Percentiles rank a stretch among this genome's conserved stretches.
Evolutionary conservation across 345 rosid genomes (phyloP).

Genomic region (Pugionium cornutum): DNA sequence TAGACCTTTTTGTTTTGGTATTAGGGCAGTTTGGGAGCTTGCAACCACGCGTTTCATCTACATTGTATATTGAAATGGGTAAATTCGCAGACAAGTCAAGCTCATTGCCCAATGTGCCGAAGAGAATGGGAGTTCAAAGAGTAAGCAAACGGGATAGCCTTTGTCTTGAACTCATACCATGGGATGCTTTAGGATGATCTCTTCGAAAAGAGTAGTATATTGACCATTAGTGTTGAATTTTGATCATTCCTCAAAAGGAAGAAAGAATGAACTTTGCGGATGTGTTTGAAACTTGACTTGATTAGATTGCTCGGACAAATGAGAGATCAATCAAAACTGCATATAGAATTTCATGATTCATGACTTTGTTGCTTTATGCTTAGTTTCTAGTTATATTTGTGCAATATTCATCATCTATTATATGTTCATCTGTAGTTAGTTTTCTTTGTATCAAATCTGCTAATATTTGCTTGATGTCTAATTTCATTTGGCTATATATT

Average conservation of each 20-base stretch:
- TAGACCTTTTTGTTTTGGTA: constrained; percentile 20
- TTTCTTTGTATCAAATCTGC: not conserved
- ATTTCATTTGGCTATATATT: too few relatives aligned
- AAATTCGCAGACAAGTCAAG: constrained; percentile 82
- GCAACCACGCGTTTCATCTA: constrained; percentile 86
- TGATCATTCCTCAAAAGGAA: constrained; percentile 1
- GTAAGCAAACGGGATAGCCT: constrained; percentile 29
- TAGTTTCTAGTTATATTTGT: not conserved
- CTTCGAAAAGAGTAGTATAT: not conserved
- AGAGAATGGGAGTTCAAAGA: constrained; percentile 78
- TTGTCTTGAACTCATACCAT: not conserved
- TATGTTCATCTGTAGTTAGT: not conserved
- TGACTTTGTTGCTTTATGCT: not conserved
- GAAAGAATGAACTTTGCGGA: not conserved
- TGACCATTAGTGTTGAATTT: constrained; percentile 12
- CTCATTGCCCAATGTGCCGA: constrained; percentile 91
- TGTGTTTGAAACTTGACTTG: constrained; percentile 1
- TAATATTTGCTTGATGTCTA: too few relatives aligned
- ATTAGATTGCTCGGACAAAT: constrained; percentile 3
- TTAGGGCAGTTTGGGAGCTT: constrained; percentile 60
- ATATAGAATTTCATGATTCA: not conserved
- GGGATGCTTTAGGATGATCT: constrained; percentile 3
- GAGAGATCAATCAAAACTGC: constrained; percentile 3
- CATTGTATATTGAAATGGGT: constrained; percentile 98
- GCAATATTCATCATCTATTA: not conserved